Evolutionary conservation across 2,329 filamentous ascomycete genomes (phyloP).

Genomic region (Capronia coronata): DNA sequence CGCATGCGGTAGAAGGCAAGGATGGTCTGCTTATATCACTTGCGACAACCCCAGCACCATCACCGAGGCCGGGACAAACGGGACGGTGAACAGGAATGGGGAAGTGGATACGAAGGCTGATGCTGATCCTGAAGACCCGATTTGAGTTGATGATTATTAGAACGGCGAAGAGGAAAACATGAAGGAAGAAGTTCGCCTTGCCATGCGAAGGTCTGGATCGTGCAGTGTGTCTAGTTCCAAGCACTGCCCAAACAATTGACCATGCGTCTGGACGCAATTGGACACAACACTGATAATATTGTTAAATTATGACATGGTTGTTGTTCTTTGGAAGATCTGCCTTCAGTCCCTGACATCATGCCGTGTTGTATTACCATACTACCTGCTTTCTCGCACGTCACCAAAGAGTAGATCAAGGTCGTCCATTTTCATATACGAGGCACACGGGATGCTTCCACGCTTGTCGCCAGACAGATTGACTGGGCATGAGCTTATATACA

Average conservation of each 20-base stretch:
- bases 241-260: background rate
- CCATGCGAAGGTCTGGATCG: background rate
- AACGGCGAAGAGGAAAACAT: background rate
- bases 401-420: background rate
- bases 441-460: too few relatives aligned
- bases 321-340: background rate
- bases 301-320: too few relatives aligned
- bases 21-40: background rate
- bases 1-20: background rate
- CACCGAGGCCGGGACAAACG: background rate
- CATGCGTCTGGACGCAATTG: background rate
- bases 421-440: background rate
- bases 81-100: too few relatives aligned
- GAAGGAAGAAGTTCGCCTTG: background rate
- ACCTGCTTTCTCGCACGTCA: background rate
- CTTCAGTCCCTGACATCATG: background rate
- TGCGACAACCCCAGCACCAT: background rate
- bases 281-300: background rate
- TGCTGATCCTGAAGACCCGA: too few relatives aligned
- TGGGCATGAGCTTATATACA: background rate
- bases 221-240: background rate
- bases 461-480: background rate
- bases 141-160: too few relatives aligned
- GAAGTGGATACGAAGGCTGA: background rate
- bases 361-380: background rate